Base-by-base conservation (phyloP, 345 rosid species). In the Brassica nigra region DNA sequence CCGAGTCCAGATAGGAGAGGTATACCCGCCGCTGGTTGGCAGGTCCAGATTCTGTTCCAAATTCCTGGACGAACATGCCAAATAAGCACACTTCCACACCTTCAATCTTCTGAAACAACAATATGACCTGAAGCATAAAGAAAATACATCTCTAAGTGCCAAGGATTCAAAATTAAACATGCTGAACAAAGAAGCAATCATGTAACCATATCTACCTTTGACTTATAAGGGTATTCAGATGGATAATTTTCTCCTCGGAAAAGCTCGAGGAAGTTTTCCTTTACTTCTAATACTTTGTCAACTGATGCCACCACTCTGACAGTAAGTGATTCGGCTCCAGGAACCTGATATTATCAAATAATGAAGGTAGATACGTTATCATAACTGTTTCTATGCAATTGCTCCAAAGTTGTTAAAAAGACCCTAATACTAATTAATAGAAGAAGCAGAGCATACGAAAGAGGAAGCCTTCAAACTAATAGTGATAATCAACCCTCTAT, bases 21-120 rank as follows among this genome's bases (percentile, higher is more conserved):
- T 94, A 92, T 14, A 94, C 97, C 15, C 97, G 91, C 98, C n/a
- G 90, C 69, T 91, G 91, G 87, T 94, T 92, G 74, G 98, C 97
- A 84, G 86, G 86, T 61, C 83, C 86, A 71, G 85, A 82, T 77
- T 92, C 91, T 66, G 97, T 83, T 77, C 98, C 98, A 80, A 87
- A 94, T 86, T 94, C 98, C 79, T 94, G 98, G 71, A 94, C 97
- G 73, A 90, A 94, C 98, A 94, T 92, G 70, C 98, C 97, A 79
- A 94, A 94, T 20, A 94, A 73, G 84, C 97, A 92, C 12, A 94
- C 98, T 82, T 94, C 98, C 30, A 92, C 98, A 14, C 94, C 94
- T 82, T 94, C 97, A 80, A 92, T 94, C 91, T 92, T 90, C 84
- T 94, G 98, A 86, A 94, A 92, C 83, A 94, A 78, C 76, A 94